Conservation (phyloP, 345 rosid species). For the Tarenaya hassleriana region DNA sequence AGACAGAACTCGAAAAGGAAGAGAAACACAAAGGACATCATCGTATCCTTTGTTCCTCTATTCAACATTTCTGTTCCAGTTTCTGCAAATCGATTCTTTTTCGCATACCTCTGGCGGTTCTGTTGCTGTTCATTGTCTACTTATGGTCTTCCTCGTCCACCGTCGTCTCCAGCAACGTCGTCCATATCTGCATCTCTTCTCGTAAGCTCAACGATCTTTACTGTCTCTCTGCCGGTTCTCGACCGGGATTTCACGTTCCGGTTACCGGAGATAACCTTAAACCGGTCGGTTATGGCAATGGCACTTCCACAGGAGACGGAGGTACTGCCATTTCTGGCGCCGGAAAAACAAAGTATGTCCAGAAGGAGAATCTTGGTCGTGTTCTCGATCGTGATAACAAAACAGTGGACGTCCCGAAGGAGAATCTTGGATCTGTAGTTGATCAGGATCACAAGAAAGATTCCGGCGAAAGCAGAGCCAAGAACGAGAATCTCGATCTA, state of each 20-base stretch:
- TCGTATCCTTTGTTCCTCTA: constrained; percentile 20
- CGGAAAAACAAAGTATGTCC: neutral
- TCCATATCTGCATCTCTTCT: constrained; percentile 67
- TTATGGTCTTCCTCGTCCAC: constrained; percentile 76
- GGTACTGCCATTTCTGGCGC: neutral
- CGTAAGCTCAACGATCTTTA: constrained; percentile 69
- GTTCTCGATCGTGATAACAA: constrained; percentile 11
- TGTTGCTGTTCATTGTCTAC: constrained; percentile 42
- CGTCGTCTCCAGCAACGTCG: constrained; percentile 54
- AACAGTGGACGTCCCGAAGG: neutral
- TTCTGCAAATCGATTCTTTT: constrained; percentile 34
- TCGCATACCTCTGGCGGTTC: constrained; percentile 39
- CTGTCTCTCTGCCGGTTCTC: constrained; percentile 81
- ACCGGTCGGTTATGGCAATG: constrained; percentile 19
- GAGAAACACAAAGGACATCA: constrained; percentile 2
- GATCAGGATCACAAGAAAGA: constrained; percentile 4
- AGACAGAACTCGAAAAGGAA: constrained; percentile 22
- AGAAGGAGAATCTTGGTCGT: neutral
- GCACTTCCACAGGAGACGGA: constrained; percentile 8
- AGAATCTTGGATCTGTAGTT: constrained; percentile 15
- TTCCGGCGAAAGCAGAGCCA: neutral
- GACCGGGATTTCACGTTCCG: constrained; percentile 41
- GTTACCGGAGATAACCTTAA: constrained; percentile 10
- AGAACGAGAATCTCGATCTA: neutral
- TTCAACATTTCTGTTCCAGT: constrained; percentile 22